Evolutionary conservation across 2,329 filamentous ascomycete genomes (phyloP), one percentile per base, ranked within the genome.

Genomic region (Bertia moriformis): DNA sequence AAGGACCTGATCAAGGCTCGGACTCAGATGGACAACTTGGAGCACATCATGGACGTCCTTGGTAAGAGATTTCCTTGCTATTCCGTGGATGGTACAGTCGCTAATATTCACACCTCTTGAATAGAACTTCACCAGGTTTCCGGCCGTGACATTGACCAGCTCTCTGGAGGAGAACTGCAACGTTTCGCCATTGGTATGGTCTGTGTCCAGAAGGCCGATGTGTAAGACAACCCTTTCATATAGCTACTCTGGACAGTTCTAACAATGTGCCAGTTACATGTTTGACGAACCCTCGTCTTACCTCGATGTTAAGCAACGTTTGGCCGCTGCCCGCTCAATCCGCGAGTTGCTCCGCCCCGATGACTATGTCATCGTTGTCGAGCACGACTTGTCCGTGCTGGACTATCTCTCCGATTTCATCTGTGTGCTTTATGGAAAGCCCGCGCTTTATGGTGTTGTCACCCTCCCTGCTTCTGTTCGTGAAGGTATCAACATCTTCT

Each of bases 281-380:
- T 98, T 98, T 54, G 91, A 98, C 61, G 91, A 98, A 67, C 93
- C 93, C 14, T 96, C 89, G 30, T 98, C 91, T 27, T 98, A 95
- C 62, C 75, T 98, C 42, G 93, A 98, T 82, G 91, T 98, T 57
- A 96, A 96, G 73, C 91, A 98, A 65, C 84, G 91, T 79, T 69
- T 98, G 49, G 83, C 82, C 49, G 91, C 93, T 45, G 89, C 86
- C 51, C 77, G 82, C 50, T 84, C 93, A 50, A 96, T 98, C 52
- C 87, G 91, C 48, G 88, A 85, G 46, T 77, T 98, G 38, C 74
- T 95, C 40, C 75, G 84, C 37, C 77, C 86, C 37, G 75, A 95
- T 51, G 85, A 93, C 66, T 98, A 96, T 57, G 84, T 98, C 53
- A 96, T 98, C 51, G 89, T 95, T 45, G 91, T 98, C 51, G 91